These are phyloP conservation scores for Penicillium fuscoglaucum DNA, from an alignment of 2,329 filamentous ascomycete species.

Conservation along the genomic window DNA sequence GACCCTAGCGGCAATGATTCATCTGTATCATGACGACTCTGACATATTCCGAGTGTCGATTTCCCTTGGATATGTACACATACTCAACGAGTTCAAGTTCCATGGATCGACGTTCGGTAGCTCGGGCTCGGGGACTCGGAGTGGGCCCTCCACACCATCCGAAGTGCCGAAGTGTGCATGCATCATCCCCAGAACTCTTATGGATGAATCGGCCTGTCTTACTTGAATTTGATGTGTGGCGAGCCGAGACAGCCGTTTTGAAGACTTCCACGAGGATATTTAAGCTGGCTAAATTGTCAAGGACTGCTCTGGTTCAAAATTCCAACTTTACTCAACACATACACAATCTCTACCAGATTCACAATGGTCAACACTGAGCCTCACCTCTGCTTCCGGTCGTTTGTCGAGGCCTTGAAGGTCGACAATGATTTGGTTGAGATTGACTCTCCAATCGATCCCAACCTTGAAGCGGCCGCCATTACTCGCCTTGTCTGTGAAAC, in stretches of 20 bases:
- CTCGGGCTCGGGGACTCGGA: not conserved
- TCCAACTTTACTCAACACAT: not conserved
- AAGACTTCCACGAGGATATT: not conserved
- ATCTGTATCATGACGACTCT: not conserved
- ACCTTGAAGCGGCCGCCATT: conserved; percentile 52
- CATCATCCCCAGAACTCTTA: not conserved
- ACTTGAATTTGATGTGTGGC: not conserved
- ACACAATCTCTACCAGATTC: not conserved
- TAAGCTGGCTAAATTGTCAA: not conserved
- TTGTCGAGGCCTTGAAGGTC: conserved; percentile 45
- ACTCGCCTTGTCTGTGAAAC: conserved; percentile 49
- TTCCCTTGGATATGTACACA: not conserved
- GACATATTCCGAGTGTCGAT: not conserved
- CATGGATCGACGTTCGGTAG: not conserved
- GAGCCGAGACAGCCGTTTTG: not conserved
- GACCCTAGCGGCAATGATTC: not conserved
- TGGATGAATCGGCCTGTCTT: not conserved
- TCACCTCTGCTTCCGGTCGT: conserved; percentile 48
- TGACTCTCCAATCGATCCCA: conserved; percentile 41
- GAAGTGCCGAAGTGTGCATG: not conserved
- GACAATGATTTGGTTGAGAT: conserved; percentile 52
- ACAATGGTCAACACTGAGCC: conserved; percentile 18
- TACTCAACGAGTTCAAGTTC: not conserved
- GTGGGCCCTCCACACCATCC: not conserved
- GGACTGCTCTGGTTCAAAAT: not conserved